Conservation (phyloP, 108 stramenopile genomes). For the Cyclotella distinguenda region DNA sequence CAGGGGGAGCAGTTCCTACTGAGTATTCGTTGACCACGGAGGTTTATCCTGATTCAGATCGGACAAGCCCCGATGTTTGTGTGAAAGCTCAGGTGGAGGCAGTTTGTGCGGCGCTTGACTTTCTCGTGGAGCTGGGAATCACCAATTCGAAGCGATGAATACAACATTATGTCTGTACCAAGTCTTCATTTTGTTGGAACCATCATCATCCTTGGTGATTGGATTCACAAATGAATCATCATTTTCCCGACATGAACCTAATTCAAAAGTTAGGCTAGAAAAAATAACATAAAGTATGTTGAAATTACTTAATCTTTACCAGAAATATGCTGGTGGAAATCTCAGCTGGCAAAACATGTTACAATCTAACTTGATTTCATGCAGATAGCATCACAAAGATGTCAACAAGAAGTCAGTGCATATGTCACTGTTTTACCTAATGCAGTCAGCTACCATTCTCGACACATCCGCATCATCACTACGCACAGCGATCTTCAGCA, state of each 20-base stretch:
- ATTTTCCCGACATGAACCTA: too few relatives aligned
- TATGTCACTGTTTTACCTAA: slow-evolving; percentile 44
- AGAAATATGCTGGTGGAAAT: too few relatives aligned
- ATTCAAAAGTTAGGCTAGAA: too few relatives aligned
- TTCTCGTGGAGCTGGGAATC: slow-evolving; percentile 6
- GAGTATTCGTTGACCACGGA: slow-evolving; percentile 43
- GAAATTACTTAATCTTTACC: too few relatives aligned
- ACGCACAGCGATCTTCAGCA: slow-evolving; percentile 84
- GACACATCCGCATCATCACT: slow-evolving; percentile 62
- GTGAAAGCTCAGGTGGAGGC: slow-evolving; percentile 37
- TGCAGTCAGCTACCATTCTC: slow-evolving; percentile 71
- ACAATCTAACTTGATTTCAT: too few relatives aligned
- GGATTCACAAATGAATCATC: too few relatives aligned
- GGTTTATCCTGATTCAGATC: slow-evolving; percentile 45
- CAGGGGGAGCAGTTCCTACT: slow-evolving; percentile 28
- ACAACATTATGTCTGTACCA: neutral
- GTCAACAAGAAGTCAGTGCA: neutral
- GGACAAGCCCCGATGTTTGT: slow-evolving; percentile 33
- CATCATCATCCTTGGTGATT: too few relatives aligned
- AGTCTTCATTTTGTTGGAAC: neutral
- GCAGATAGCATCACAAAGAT: too few relatives aligned
- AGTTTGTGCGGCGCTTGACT: slow-evolving; percentile 38
- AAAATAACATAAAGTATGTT: too few relatives aligned
- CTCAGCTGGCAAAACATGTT: too few relatives aligned
- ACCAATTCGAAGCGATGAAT: neutral